These are phyloP conservation scores for Vigna hirtella DNA, from an alignment of 306 rosid genomes.

Conservation along the genomic window DNA sequence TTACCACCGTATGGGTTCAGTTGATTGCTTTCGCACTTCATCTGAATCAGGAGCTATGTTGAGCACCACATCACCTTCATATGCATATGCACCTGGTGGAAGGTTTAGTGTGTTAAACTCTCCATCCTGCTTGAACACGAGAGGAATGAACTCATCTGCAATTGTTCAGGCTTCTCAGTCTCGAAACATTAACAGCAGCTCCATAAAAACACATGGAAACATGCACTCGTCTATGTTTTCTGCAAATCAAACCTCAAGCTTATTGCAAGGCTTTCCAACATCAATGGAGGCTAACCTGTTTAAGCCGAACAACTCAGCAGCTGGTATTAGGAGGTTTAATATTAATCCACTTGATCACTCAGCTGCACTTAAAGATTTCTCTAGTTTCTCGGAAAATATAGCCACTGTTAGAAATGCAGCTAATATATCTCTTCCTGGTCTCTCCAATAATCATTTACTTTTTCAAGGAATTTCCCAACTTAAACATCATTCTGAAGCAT, in stretches of 20 bases:
- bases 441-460: conserved; percentile 51
- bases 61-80: conserved; percentile 55
- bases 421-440: conserved; percentile 43
- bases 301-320: conserved; percentile 54
- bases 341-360: conserved; percentile 46
- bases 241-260: conserved; percentile 56
- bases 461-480: conserved; percentile 53
- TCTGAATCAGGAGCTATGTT: conserved; percentile 57
- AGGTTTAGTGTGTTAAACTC: conserved; percentile 60
- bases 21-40: conserved; percentile 53
- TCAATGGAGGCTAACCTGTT: conserved; percentile 58
- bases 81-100: conserved; percentile 58
- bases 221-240: conserved; percentile 49
- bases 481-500: conserved; percentile 43
- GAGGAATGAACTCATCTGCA: conserved; percentile 62
- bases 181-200: conserved; percentile 50
- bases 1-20: conserved; percentile 52
- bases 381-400: conserved; percentile 53
- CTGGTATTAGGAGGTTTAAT: conserved; percentile 50
- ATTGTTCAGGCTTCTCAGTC: conserved; percentile 47
- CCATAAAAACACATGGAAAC: conserved; percentile 47
- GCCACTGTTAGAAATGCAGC: conserved; percentile 42
- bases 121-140: conserved; percentile 51
- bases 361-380: conserved; percentile 50
- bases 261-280: conserved; percentile 61